phyloP scores from a whole-genome alignment of 1,139 yeast species.

The Sporopachydermia cereana region DNA sequence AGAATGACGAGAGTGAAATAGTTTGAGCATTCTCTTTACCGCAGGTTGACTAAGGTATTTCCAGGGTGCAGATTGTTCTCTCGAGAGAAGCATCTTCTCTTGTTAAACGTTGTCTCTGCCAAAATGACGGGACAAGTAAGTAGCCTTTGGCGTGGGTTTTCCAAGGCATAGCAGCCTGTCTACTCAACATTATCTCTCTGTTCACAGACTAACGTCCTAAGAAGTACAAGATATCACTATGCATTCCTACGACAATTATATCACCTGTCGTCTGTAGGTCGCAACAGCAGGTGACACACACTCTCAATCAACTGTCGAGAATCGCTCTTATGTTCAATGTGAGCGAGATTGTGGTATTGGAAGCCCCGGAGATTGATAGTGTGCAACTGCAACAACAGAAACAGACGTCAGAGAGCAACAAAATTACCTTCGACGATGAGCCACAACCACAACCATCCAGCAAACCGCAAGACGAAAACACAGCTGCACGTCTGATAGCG shows the following conservation, averaged over 20 bases:
- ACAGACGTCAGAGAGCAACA: not conserved
- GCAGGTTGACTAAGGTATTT: no score
- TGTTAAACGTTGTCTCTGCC: no score
- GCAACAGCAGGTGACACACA: slow-evolving; percentile 4
- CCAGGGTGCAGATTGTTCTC: no score
- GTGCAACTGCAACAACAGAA: not conserved
- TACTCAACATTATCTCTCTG: no score
- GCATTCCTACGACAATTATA: not conserved
- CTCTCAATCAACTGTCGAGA: not conserved
- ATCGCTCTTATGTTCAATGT: slow-evolving; percentile 5
- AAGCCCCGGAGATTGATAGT: not conserved
- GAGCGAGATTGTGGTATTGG: not conserved
- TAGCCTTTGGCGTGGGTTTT: no score
- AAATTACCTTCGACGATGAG: slow-evolving; percentile 5
- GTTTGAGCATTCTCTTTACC: no score
- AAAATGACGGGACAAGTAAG: no score
- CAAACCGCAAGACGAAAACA: not conserved
- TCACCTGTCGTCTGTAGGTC: slow-evolving; percentile 1
- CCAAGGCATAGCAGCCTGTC: no score
- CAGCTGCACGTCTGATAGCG: slow-evolving; percentile 34
- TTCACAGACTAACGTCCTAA: no score
- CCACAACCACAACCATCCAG: not conserved
- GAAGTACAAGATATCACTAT: not conserved
- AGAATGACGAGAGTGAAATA: no score
- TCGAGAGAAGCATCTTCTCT: no score